These are phyloP conservation scores for Suillus tomentosus DNA, from an alignment of 768 basidiomycete species.

Conservation along the genomic window DNA sequence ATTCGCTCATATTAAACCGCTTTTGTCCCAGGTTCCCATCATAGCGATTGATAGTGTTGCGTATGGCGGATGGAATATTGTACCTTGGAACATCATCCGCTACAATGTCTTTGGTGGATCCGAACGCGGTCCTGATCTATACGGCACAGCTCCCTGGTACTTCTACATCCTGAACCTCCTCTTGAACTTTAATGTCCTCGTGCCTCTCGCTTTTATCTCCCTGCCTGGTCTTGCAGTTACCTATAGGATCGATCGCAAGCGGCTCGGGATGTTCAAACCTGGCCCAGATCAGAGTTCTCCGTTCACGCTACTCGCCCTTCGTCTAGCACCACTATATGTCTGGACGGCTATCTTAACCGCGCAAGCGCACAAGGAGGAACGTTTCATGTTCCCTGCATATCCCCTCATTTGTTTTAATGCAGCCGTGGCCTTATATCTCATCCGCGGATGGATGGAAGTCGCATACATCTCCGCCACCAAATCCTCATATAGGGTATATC, in stretches of 20 bases:
- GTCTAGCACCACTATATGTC: constrained; percentile 89
- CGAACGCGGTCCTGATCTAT: constrained; percentile 85
- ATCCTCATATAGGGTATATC: constrained; percentile 81
- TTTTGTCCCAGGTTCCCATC: constrained; percentile 71
- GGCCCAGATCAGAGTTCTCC: constrained; percentile 70
- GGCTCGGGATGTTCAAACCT: constrained; percentile 60
- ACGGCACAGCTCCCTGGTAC: constrained; percentile 86
- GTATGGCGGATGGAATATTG: constrained; percentile 77
- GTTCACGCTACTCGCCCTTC: constrained; percentile 70
- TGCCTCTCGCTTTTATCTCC: constrained; percentile 79
- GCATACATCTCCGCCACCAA: constrained; percentile 73
- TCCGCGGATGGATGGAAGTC: constrained; percentile 85
- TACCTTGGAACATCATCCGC: constrained; percentile 90
- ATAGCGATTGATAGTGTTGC: constrained; percentile 81
- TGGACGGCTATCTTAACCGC: constrained; percentile 80
- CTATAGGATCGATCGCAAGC: constrained; percentile 70
- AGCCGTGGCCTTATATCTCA: constrained; percentile 81
- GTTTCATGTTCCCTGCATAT: constrained; percentile 97
- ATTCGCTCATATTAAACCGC: not conserved
- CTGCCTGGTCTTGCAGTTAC: constrained; percentile 80
- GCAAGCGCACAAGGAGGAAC: constrained; percentile 96
- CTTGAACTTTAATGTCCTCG: constrained; percentile 90
- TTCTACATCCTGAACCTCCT: constrained; percentile 89
- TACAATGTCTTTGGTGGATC: constrained; percentile 91
- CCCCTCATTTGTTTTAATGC: constrained; percentile 93